Evolutionary conservation across 106 monocot genomes (phyloP).

Genomic region (Dioscorea alata): DNA sequence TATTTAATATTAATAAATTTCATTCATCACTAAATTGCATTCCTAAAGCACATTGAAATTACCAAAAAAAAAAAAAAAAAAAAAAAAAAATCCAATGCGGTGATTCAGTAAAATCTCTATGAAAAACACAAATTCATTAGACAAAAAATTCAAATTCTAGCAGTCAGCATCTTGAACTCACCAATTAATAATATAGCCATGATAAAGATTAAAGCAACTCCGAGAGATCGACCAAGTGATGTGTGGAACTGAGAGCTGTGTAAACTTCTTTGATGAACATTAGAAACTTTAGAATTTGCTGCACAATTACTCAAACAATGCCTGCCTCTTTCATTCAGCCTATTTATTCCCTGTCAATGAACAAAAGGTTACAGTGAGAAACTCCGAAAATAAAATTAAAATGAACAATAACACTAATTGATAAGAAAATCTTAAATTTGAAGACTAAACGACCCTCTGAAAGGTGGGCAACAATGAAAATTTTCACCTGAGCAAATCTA

Average conservation of each 20-base stretch:
- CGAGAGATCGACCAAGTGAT: conserved; percentile 27
- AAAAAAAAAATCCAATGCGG: too few relatives aligned
- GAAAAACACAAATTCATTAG: too few relatives aligned
- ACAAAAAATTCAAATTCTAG: too few relatives aligned
- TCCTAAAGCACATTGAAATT: too few relatives aligned
- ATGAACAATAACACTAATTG: too few relatives aligned
- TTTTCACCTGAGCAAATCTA: conserved; percentile 28
- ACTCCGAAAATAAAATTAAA: too few relatives aligned
- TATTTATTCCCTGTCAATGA: conserved; percentile 24
- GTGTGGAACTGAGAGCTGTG: conserved; percentile 13
- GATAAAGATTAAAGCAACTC: conserved; percentile 38
- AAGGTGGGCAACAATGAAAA: neutral
- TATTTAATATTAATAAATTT: too few relatives aligned
- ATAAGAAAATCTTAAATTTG: too few relatives aligned
- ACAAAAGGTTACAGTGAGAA: neutral
- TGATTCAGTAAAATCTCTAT: too few relatives aligned
- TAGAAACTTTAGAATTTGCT: conserved; percentile 19
- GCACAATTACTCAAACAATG: conserved; percentile 20
- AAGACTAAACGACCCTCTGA: too few relatives aligned
- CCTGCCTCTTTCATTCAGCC: conserved; percentile 25
- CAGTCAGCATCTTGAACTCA: conserved; percentile 16
- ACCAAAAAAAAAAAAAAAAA: too few relatives aligned
- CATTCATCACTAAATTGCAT: too few relatives aligned
- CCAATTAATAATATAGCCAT: conserved; percentile 56
- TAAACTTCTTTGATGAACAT: conserved; percentile 4